These are phyloP conservation scores for Suillus discolor DNA, from an alignment of 768 basidiomycete species.

Conservation along the genomic window DNA sequence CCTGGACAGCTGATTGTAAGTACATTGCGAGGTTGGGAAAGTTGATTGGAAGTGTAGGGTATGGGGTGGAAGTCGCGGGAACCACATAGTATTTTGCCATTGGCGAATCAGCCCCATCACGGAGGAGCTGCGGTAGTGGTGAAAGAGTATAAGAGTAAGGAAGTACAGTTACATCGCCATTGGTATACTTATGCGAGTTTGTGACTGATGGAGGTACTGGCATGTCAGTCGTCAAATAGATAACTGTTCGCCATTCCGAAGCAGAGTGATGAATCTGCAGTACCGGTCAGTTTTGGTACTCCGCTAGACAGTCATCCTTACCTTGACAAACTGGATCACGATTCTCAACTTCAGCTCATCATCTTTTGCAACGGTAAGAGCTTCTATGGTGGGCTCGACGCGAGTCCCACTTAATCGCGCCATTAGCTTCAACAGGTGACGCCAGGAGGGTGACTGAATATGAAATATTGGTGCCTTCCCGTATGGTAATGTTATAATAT, in stretches of 20 bases:
- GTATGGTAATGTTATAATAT: conserved; percentile 73
- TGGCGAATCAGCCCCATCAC: conserved; percentile 61
- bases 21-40: conserved; percentile 80
- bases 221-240: conserved; percentile 80
- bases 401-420: conserved; percentile 70
- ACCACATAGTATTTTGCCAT: conserved; percentile 74
- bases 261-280: conserved; percentile 59
- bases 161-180: conserved; percentile 62
- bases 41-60: conserved; percentile 70
- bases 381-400: conserved; percentile 71
- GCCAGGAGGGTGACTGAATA: conserved; percentile 75
- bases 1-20: conserved; percentile 68
- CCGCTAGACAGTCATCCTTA: conserved; percentile 31
- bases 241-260: conserved; percentile 68
- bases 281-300: conserved; percentile 8
- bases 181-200: conserved; percentile 50
- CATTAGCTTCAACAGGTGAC: conserved; percentile 72
- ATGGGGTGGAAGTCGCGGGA: conserved; percentile 63
- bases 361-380: conserved; percentile 56
- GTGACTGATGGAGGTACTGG: conserved; percentile 52
- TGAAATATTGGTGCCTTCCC: conserved; percentile 69
- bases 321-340: conserved; percentile 80
- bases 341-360: conserved; percentile 65
- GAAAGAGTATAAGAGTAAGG: conserved; percentile 75
- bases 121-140: conserved; percentile 59